phyloP scores from a whole-genome alignment of 2,329 filamentous ascomycete genomes.

The Penicillium sp. region DNA sequence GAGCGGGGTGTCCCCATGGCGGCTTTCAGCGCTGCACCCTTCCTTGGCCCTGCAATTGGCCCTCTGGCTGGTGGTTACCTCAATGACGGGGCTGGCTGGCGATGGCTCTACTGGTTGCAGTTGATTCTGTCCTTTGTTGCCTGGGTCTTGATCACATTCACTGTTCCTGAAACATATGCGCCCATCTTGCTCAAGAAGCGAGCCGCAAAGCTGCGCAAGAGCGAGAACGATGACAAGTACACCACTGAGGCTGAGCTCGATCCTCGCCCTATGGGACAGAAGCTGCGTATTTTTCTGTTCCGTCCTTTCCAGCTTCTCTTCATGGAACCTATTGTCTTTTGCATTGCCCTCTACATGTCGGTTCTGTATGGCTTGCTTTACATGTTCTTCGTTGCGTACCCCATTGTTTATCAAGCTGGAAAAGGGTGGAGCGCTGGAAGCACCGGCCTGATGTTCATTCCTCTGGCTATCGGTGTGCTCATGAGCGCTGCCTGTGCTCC shows the following conservation, averaged over 20 bases:
- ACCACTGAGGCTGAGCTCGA: constrained; percentile 82
- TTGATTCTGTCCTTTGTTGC: constrained; percentile 69
- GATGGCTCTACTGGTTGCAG: constrained; percentile 86
- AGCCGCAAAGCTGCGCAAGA: constrained; percentile 68
- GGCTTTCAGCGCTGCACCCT: constrained; percentile 77
- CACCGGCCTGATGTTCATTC: constrained; percentile 85
- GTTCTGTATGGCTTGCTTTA: constrained; percentile 59
- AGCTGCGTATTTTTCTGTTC: constrained; percentile 70
- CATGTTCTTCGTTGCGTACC: constrained; percentile 53
- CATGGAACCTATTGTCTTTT: constrained; percentile 77
- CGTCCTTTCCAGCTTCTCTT: constrained; percentile 85
- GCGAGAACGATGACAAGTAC: constrained; percentile 64
- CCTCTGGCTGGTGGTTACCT: constrained; percentile 76
- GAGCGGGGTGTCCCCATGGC: constrained; percentile 86
- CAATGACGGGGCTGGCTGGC: constrained; percentile 67
- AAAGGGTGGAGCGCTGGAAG: constrained; percentile 73
- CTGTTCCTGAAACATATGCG: constrained; percentile 86
- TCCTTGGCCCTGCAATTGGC: constrained; percentile 75
- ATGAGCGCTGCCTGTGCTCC: constrained; percentile 66
- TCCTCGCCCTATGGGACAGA: constrained; percentile 64
- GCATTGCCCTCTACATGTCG: constrained; percentile 82
- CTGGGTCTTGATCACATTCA: constrained; percentile 77
- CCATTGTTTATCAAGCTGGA: constrained; percentile 69
- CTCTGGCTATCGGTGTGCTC: constrained; percentile 72
- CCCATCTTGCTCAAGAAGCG: constrained; percentile 71